These are phyloP conservation scores for Boletus subcaerulescens DNA, from an alignment of 768 basidiomycete species.

Conservation along the genomic window DNA sequence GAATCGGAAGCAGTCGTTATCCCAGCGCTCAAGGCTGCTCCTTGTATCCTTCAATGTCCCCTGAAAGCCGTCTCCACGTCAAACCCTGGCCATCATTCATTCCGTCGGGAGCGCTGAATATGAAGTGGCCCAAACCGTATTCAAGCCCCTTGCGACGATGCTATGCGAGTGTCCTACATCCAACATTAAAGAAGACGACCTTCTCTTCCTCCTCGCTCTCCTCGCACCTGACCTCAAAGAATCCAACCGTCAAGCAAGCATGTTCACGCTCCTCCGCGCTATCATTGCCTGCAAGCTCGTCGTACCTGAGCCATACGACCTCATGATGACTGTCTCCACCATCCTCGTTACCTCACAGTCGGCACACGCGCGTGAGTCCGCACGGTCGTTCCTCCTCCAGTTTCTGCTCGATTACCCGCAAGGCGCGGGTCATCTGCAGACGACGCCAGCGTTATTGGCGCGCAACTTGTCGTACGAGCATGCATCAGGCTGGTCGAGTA, in stretches of 20 bases:
- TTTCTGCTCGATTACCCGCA: constrained; percentile 98
- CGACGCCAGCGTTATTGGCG: constrained; percentile 87
- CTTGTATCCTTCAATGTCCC: constrained; percentile 81
- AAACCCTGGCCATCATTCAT: constrained; percentile 80
- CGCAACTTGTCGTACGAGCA: constrained; percentile 89
- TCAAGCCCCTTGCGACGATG: constrained; percentile 81
- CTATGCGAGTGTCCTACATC: constrained; percentile 86
- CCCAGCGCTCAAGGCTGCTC: constrained; percentile 74
- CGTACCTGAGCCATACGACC: constrained; percentile 93
- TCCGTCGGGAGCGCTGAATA: constrained; percentile 84
- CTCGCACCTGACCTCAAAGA: constrained; percentile 91
- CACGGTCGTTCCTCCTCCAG: constrained; percentile 83
- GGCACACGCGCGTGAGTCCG: constrained; percentile 84
- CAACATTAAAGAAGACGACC: constrained; percentile 84
- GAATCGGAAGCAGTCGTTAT: constrained; percentile 69
- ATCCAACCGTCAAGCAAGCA: constrained; percentile 74
- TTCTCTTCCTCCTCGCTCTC: constrained; percentile 82
- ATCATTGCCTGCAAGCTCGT: constrained; percentile 90
- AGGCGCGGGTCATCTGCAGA: constrained; percentile 84
- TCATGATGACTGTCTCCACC: constrained; percentile 91
- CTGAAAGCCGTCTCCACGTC: constrained; percentile 68
- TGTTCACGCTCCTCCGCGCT: constrained; percentile 85
- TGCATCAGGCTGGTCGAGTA: constrained; percentile 88
- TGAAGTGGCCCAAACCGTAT: constrained; percentile 82
- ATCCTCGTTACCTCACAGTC: constrained; percentile 95